These are phyloP conservation scores for Coleophoma crateriformis DNA, from an alignment of 2,329 filamentous ascomycete species.

Conservation along the genomic window DNA sequence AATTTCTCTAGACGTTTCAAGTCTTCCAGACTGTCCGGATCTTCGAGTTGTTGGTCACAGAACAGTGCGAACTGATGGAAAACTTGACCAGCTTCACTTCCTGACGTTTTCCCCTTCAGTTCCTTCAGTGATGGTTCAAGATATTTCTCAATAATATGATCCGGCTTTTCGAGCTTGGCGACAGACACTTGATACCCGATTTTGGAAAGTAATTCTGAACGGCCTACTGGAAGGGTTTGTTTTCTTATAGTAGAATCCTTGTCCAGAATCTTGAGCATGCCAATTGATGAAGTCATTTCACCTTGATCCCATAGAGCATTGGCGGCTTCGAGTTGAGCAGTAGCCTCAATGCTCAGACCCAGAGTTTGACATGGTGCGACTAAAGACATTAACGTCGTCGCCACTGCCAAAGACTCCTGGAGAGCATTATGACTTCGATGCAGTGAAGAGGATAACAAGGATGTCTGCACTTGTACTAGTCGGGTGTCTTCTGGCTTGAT, in stretches of 20 bases:
- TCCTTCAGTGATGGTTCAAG: constrained; percentile 79
- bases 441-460: constrained; percentile 69
- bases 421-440: constrained; percentile 75
- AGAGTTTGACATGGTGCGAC: constrained; percentile 62
- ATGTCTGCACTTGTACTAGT: constrained; percentile 68
- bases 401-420: constrained; percentile 82
- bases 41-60: constrained; percentile 90
- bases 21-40: constrained; percentile 78
- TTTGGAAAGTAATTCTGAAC: constrained; percentile 77
- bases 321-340: constrained; percentile 75
- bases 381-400: constrained; percentile 76
- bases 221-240: constrained; percentile 67
- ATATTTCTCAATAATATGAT: constrained; percentile 83
- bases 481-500: constrained; percentile 59
- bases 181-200: constrained; percentile 85
- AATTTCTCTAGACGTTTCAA: constrained; percentile 74
- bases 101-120: constrained; percentile 61
- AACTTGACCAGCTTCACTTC: constrained; percentile 75
- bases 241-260: constrained; percentile 54
- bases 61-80: constrained; percentile 95
- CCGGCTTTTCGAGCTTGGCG: constrained; percentile 84
- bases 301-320: constrained; percentile 92
- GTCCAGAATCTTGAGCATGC: constrained; percentile 75
- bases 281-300: constrained; percentile 82
- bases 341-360: constrained; percentile 73